phyloP scores from a whole-genome alignment of 2,329 filamentous ascomycete species.

The Xylaria digitata region DNA sequence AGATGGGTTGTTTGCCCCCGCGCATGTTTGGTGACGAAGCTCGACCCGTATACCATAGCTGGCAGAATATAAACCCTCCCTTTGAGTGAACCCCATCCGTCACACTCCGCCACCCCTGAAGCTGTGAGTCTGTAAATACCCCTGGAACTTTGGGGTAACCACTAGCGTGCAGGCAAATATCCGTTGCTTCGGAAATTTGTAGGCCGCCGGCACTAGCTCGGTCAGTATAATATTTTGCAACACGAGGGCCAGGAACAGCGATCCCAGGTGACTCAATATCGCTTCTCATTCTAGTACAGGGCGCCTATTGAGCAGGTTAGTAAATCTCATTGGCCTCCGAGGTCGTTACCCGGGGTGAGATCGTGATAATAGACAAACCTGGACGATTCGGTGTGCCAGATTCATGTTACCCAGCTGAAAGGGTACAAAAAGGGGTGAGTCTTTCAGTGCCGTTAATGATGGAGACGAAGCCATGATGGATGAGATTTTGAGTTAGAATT shows the following conservation, averaged over 20 bases:
- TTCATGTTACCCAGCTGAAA: constrained; percentile 50
- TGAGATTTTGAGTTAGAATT: too few species aligned
- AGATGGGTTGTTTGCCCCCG: constrained; percentile 42
- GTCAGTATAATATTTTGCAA: constrained; percentile 44
- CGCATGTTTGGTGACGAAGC: constrained; percentile 53
- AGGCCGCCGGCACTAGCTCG: constrained; percentile 51
- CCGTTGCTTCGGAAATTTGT: constrained; percentile 66
- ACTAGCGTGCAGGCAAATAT: constrained; percentile 60
- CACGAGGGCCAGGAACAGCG: constrained; percentile 50
- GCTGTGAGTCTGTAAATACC: constrained; percentile 63
- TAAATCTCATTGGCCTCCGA: background rate
- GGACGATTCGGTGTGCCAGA: constrained; percentile 53
- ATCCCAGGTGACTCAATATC: constrained; percentile 51
- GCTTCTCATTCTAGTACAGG: constrained; percentile 49
- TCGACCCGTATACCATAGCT: constrained; percentile 70
- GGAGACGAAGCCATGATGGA: background rate
- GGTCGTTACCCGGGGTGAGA: background rate
- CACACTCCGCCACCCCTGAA: constrained; percentile 66
- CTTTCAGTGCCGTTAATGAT: background rate
- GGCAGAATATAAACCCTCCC: constrained; percentile 67
- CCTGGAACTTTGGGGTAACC: constrained; percentile 63
- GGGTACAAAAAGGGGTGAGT: constrained; percentile 49
- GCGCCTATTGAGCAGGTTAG: constrained; percentile 38
- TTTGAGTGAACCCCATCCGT: constrained; percentile 69
- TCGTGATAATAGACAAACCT: constrained; percentile 44